These are phyloP conservation scores for Aspergillus novoparasiticus DNA, from an alignment of 2,329 filamentous ascomycete species.

Conservation along the genomic window DNA sequence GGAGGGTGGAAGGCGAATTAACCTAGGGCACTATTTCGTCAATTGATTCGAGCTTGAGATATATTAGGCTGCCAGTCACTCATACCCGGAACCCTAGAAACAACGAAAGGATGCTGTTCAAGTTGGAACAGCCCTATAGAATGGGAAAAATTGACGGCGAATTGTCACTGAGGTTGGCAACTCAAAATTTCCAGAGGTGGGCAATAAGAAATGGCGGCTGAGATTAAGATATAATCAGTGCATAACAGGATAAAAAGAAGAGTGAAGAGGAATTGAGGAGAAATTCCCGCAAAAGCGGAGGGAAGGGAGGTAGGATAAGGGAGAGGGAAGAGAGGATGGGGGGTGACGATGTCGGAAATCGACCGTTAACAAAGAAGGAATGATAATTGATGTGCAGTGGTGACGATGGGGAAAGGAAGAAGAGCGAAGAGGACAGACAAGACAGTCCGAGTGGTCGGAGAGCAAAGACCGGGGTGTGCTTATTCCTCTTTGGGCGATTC, in stretches of 20 bases:
- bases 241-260: constrained; percentile 20
- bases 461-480: constrained; percentile 13
- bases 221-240: constrained; percentile 22
- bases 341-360: constrained; percentile 7
- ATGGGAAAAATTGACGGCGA: background rate
- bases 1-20: background rate
- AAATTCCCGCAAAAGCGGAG: constrained; percentile 13
- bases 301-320: constrained; percentile 11
- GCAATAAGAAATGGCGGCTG: constrained; percentile 20
- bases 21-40: background rate
- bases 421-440: constrained; percentile 23
- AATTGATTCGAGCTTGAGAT: background rate
- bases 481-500: constrained; percentile 17
- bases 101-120: background rate
- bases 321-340: constrained; percentile 8
- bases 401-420: constrained; percentile 8
- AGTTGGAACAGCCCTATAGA: constrained; percentile 1
- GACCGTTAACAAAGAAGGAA: constrained; percentile 3
- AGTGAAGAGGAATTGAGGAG: constrained; percentile 8
- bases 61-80: constrained; percentile 1
- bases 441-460: constrained; percentile 18
- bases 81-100: constrained; percentile 3
- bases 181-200: background rate
- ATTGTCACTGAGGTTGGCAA: constrained; percentile 3
- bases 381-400: background rate